A percentile compares a stretch with the other conserved stretches of the same genome.
Conservation (phyloP, 768 basidiomycete species). For the Boletus barrowsii region DNA sequence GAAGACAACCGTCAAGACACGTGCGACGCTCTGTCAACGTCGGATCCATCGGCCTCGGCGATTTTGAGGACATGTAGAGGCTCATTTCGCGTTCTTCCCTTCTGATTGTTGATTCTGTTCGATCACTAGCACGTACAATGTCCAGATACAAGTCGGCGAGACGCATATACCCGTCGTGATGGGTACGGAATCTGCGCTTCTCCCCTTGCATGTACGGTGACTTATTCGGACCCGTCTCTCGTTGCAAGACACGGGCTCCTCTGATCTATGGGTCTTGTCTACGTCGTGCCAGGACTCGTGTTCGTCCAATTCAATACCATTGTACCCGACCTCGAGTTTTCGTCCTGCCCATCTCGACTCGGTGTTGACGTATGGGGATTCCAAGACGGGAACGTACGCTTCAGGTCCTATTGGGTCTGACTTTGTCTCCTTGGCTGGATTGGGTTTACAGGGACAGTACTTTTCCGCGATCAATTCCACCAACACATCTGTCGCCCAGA, state of each 20-base stretch:
- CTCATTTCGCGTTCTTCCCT: neutral
- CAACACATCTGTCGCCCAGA: constrained; percentile 57
- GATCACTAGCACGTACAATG: constrained; percentile 54
- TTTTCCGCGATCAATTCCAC: constrained; percentile 69
- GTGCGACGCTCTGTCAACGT: constrained; percentile 16
- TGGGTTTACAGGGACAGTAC: constrained; percentile 49
- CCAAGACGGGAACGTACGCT: constrained; percentile 65
- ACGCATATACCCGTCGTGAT: constrained; percentile 54
- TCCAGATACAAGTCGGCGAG: constrained; percentile 55
- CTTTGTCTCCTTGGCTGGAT: constrained; percentile 49
- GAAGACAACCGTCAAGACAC: neutral
- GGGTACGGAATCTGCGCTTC: constrained; percentile 38
- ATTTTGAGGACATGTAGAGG: constrained; percentile 60
- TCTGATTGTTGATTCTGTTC: constrained; percentile 1
- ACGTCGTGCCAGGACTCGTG: constrained; percentile 48
- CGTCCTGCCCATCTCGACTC: constrained; percentile 45
- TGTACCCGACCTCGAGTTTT: constrained; percentile 52
- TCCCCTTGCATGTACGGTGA: neutral
- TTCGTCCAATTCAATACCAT: constrained; percentile 36
- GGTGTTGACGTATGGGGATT: constrained; percentile 66
- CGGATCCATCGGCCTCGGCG: constrained; percentile 53
- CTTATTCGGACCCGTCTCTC: neutral
- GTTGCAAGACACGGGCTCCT: constrained; percentile 68
- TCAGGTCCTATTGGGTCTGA: constrained; percentile 62
- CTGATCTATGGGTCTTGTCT: constrained; percentile 73